Conservation (phyloP, 306 rosid species). For the Vigna nakashimae region DNA sequence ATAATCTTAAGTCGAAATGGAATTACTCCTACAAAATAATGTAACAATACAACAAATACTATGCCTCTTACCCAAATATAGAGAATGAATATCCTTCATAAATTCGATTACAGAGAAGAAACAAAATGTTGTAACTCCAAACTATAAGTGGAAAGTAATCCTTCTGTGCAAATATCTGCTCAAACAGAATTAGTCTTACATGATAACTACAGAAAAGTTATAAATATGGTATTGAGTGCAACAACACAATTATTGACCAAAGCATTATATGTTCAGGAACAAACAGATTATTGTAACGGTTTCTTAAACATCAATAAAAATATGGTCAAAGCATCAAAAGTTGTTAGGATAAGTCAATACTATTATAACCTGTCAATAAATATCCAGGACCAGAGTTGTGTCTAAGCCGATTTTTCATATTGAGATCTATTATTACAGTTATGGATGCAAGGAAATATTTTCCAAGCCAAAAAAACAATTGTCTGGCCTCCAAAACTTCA, state of each 20-base stretch:
- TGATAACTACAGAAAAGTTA: conserved; percentile 33
- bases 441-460: background rate
- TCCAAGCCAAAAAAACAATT: background rate
- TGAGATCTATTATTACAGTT: background rate
- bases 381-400: background rate
- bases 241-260: conserved; percentile 22
- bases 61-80: conserved; percentile 76
- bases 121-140: conserved; percentile 88
- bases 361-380: background rate
- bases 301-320: background rate
- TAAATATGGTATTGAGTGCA: conserved; percentile 33
- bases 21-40: conserved; percentile 31
- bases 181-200: conserved; percentile 38
- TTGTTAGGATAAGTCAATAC: background rate
- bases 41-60: conserved; percentile 40
- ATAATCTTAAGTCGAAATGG: conserved; percentile 35
- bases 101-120: conserved; percentile 86
- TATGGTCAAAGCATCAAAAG: background rate
- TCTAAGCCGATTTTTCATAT: background rate
- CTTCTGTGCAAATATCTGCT: conserved; percentile 76
- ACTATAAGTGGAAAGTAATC: conserved; percentile 65
- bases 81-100: conserved; percentile 93
- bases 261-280: conserved; percentile 19
- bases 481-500: conserved; percentile 13
- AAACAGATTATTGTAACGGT: background rate